A percentile compares a stretch with the other conserved stretches of the same genome.
Evolutionary conservation across 495 filamentous ascomycete species (phyloP).

Genomic region (Aspergillus taichungensis): DNA sequence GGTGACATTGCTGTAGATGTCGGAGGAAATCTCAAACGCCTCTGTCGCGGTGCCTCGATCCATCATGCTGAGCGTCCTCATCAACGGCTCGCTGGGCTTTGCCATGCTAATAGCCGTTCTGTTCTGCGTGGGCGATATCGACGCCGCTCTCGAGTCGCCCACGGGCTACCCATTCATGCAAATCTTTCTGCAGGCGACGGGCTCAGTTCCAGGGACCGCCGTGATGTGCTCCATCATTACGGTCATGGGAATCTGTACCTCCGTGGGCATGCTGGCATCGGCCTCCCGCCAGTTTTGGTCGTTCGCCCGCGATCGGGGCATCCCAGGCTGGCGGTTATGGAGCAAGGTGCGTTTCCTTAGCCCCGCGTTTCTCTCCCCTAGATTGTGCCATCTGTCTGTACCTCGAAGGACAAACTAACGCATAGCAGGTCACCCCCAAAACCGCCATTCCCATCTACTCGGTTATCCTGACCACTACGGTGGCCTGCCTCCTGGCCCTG

Average conservation of each 20-base stretch:
- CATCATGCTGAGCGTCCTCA: conserved; percentile 34
- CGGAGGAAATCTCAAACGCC: conserved; percentile 44
- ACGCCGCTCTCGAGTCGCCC: conserved; percentile 18
- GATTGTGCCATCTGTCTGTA: too few relatives aligned
- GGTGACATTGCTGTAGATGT: conserved; percentile 25
- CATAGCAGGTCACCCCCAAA: conserved; percentile 19
- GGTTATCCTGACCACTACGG: conserved; percentile 25
- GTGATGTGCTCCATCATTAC: conserved; percentile 37
- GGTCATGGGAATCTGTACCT: conserved; percentile 27
- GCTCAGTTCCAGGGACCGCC: conserved; percentile 29
- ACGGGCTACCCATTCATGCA: conserved; percentile 42
- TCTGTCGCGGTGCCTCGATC: conserved; percentile 36
- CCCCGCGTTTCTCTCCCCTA: background rate
- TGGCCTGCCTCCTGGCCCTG: conserved; percentile 32
- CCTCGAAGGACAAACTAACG: too few relatives aligned
- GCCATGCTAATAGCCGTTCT: conserved; percentile 39
- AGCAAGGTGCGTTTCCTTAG: conserved; percentile 23
- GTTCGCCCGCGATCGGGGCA: conserved; percentile 42
- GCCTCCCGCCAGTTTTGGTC: conserved; percentile 45
- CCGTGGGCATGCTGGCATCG: conserved; percentile 38
- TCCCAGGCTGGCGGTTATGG: conserved; percentile 34
- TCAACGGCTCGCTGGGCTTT: conserved; percentile 42
- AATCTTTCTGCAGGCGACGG: conserved; percentile 35
- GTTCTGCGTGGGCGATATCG: conserved; percentile 38
- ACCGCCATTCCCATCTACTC: conserved; percentile 31